Percentiles rank a stretch among this genome's conserved stretches.
phyloP scores from a whole-genome alignment of 441 rosid species.

The Mallotus japonicus region DNA sequence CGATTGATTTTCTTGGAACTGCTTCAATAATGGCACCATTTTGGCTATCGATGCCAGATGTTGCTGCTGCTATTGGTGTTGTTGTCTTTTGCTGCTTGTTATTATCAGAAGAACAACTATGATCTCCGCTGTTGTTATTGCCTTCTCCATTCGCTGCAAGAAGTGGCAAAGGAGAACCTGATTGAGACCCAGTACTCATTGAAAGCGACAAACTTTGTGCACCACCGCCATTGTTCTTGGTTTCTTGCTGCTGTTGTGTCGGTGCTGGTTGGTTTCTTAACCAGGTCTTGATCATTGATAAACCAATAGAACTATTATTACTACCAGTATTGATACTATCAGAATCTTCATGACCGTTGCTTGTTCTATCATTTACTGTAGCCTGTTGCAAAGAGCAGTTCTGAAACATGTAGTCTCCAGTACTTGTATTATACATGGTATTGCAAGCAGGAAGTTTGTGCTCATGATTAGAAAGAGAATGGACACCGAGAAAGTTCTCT shows the following conservation, averaged over 20 bases:
- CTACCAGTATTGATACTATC: slow-evolving; percentile 14
- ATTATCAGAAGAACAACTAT: slow-evolving; percentile 33
- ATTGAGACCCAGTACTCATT: slow-evolving; percentile 50
- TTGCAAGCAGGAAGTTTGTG: slow-evolving; percentile 30
- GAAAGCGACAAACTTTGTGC: slow-evolving; percentile 66
- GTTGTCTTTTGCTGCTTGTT: slow-evolving; percentile 39
- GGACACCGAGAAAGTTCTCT: slow-evolving; percentile 76
- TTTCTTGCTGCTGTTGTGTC: slow-evolving; percentile 26
- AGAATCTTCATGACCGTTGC: slow-evolving; percentile 30
- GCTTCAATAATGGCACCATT: slow-evolving; percentile 36
- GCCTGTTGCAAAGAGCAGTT: slow-evolving; percentile 29
- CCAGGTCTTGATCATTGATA: slow-evolving; percentile 85
- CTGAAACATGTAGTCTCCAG: slow-evolving; percentile 33
- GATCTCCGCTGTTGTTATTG: slow-evolving; percentile 5
- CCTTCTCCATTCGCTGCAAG: slow-evolving; percentile 34
- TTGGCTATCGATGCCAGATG: slow-evolving; percentile 16
- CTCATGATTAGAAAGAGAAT: slow-evolving; percentile 36
- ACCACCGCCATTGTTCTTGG: slow-evolving; percentile 27
- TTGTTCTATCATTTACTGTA: slow-evolving; percentile 24
- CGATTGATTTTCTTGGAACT: slow-evolving; percentile 55
- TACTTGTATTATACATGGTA: slow-evolving; percentile 14
- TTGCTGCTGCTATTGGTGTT: background rate
- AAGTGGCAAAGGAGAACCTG: slow-evolving; percentile 34
- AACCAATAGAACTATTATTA: slow-evolving; percentile 47
- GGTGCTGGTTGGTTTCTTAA: slow-evolving; percentile 57